phyloP scores from a whole-genome alignment of 2,329 filamentous ascomycete genomes.

The Fusarium subtropicale region DNA sequence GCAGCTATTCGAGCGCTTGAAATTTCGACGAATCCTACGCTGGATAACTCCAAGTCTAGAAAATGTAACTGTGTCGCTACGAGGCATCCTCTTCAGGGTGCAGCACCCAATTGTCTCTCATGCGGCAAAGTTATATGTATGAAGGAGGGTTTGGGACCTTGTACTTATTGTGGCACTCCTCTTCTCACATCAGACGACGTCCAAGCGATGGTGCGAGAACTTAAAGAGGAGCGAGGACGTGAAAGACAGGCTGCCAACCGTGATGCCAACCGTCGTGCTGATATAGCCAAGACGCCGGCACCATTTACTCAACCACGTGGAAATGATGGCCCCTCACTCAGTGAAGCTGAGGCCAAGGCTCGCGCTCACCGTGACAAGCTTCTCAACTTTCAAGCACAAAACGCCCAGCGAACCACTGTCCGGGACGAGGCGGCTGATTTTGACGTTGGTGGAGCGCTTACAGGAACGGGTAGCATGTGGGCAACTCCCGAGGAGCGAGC shows the following conservation, averaged over 20 bases:
- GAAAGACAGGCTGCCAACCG: constrained; percentile 89
- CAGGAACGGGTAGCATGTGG: constrained; percentile 73
- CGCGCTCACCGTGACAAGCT: constrained; percentile 84
- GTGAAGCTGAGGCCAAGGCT: constrained; percentile 74
- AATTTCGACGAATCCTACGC: constrained; percentile 86
- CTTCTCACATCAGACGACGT: constrained; percentile 80
- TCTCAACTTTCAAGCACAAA: constrained; percentile 85
- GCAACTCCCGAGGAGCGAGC: constrained; percentile 85
- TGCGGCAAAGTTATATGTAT: constrained; percentile 97
- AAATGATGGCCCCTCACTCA: constrained; percentile 53
- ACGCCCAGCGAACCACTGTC: constrained; percentile 84
- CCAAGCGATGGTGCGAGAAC: constrained; percentile 84
- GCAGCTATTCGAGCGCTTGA: constrained; percentile 90
- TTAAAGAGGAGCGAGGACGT: constrained; percentile 85
- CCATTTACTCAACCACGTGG: constrained; percentile 67
- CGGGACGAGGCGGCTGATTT: constrained; percentile 83
- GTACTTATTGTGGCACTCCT: constrained; percentile 85
- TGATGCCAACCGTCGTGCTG: constrained; percentile 72
- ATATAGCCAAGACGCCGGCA: constrained; percentile 70
- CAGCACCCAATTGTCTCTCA: constrained; percentile 89
- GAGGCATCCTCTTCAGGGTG: constrained; percentile 87
- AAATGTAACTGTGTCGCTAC: constrained; percentile 90
- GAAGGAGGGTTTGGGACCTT: constrained; percentile 92
- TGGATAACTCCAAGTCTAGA: constrained; percentile 66
- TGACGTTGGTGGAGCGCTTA: constrained; percentile 61